These are phyloP conservation scores for Thelonectria blattea DNA, from an alignment of 2,329 filamentous ascomycete species.

Conservation along the genomic window DNA sequence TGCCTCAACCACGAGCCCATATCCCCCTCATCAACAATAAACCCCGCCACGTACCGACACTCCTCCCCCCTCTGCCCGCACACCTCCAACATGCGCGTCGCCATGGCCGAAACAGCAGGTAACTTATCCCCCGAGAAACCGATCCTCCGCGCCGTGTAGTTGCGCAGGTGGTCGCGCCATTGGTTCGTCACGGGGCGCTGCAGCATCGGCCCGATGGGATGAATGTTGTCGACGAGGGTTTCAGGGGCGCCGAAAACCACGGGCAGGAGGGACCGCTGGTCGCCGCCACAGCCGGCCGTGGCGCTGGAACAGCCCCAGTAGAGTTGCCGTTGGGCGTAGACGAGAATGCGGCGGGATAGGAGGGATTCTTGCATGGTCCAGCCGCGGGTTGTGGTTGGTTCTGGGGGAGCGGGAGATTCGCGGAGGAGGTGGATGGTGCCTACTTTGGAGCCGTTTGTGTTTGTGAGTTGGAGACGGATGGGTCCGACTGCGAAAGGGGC, in stretches of 20 bases:
- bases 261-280: background rate
- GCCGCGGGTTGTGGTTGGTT: conserved; percentile 2
- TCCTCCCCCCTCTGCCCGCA: background rate
- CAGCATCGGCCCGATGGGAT: background rate
- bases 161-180: background rate
- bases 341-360: background rate
- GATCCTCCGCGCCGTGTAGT: background rate
- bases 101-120: conserved; percentile 2
- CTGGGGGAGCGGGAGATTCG: background rate
- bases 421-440: background rate
- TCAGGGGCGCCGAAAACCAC: background rate
- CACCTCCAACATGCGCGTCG: background rate
- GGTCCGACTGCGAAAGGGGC: too few species aligned
- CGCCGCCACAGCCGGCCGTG: conserved; percentile 6
- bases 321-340: background rate
- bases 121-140: conserved; percentile 1
- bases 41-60: background rate
- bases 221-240: background rate
- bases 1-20: background rate
- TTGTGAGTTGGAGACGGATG: background rate
- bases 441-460: background rate
- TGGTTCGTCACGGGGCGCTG: background rate
- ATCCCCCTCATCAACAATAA: background rate
- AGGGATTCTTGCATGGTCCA: conserved; percentile 7
- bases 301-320: conserved; percentile 6